Percentiles rank a stretch among this genome's conserved stretches.
These are phyloP conservation scores for Termitomyces sp. DNA, from an alignment of 768 basidiomycete genomes.

Conservation along the genomic window DNA sequence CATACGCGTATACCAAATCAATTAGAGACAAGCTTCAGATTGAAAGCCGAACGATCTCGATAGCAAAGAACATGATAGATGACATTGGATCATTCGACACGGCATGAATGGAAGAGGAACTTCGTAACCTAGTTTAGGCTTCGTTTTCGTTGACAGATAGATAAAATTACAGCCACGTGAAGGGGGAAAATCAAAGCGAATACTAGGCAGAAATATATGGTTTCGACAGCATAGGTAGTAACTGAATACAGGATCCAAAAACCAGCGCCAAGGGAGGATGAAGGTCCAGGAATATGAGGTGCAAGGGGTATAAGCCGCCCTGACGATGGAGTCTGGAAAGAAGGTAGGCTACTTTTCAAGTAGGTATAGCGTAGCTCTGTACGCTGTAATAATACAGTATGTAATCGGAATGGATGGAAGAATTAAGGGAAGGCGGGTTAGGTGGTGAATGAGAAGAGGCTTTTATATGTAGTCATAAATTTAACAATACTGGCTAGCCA, in stretches of 20 bases:
- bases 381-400: conserved; percentile 16
- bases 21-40: too few relatives aligned
- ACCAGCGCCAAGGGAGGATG: neutral
- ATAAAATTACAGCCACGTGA: conserved; percentile 6
- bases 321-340: conserved; percentile 7
- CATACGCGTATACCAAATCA: too few relatives aligned
- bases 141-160: neutral
- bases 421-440: conserved; percentile 6
- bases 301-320: conserved; percentile 7
- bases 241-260: conserved; percentile 12
- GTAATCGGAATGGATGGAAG: neutral
- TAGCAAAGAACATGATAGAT: neutral
- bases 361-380: conserved; percentile 18
- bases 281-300: conserved; percentile 3
- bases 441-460: neutral
- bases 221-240: conserved; percentile 11
- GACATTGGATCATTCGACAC: neutral
- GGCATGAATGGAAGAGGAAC: neutral
- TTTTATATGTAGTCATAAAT: conserved; percentile 16
- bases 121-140: too few relatives aligned
- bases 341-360: conserved; percentile 20
- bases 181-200: conserved; percentile 3
- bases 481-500: conserved; percentile 13
- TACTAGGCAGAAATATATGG: conserved; percentile 14
- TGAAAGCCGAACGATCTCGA: neutral